Evolutionary conservation across 495 filamentous ascomycete genomes (phyloP), one percentile per base, ranked within the genome.

Genomic region (Xylaria acuta): DNA sequence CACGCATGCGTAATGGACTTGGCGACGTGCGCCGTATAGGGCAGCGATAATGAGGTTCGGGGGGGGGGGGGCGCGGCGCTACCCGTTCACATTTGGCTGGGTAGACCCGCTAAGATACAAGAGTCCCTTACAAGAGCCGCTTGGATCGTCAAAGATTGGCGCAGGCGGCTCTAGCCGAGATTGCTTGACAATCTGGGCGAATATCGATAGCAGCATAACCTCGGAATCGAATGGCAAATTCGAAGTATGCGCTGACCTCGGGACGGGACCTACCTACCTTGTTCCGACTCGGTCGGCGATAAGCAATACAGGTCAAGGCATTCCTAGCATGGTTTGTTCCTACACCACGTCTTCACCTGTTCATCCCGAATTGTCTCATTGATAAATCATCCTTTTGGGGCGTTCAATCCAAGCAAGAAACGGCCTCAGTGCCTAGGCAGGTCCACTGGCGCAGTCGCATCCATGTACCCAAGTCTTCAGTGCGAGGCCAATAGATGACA

Each of bases 1-100:
- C n/a, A 25, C 47, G 27, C 51, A 60, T 59, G 67, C 36, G 56
- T 51, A 53, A 70, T 41, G 58, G 58, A 59, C 58, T 70, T 70
- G 68, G 68, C 69, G 62, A 34, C 11, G 58, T 60, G 8, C 18
- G 60, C 41, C 43, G 62, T 47, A 30, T 41, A 64, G 22, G 62
- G 41, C 41, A 47, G 62, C 41, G 62, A 47, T 64, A 64, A 34
- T 16, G 12, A 32, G 14, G 5, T 32, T 54, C 30, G 22, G 51
- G 51, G 20, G 36, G 38, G 20, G 3, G 16, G 41, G n/a, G n/a
- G n/a, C n/a, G n/a, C 14, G 11, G 38, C 18, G 16, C 38, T 27
- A 9, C 18, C 62, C 5, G 27, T 49, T 64, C 62, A 45, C 1
- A 22, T 64, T 64, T 47, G 30, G 64, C 45, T 53, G 38, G 64